A percentile compares a stretch with the other conserved stretches of the same genome.
phyloP scores from a whole-genome alignment of 2,329 filamentous ascomycete genomes.

The Apiospora pterosperma region DNA sequence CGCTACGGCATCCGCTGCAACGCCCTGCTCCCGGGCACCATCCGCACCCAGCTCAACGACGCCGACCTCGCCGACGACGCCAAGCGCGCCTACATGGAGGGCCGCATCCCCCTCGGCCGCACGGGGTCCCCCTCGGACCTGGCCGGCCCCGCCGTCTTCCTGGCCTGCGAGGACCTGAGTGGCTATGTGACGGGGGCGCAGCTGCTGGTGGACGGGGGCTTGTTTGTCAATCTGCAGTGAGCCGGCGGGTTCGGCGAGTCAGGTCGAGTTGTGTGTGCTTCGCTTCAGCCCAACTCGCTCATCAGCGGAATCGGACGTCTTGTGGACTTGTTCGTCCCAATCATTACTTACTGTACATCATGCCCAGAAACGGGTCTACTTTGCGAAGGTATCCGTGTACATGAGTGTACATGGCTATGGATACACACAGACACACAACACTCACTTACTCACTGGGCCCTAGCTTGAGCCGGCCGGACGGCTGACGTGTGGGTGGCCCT shows the following conservation, averaged over 20 bases:
- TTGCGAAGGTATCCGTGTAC: no score
- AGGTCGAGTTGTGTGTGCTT: no score
- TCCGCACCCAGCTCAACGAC: conserved; percentile 81
- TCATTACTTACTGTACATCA: background rate
- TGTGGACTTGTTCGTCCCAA: background rate
- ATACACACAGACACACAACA: no score
- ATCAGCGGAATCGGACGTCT: no score
- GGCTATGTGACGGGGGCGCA: conserved; percentile 81
- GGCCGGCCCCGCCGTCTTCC: conserved; percentile 79
- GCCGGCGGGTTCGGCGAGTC: background rate
- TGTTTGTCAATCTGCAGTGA: conserved; percentile 85
- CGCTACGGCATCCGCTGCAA: conserved; percentile 77
- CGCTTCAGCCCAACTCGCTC: no score
- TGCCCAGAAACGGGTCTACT: no score
- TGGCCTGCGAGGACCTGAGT: conserved; percentile 75
- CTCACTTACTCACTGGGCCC: background rate
- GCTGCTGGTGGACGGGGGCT: conserved; percentile 79
- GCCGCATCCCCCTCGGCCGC: conserved; percentile 73
- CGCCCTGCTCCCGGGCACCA: conserved; percentile 77
- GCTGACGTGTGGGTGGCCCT: background rate
- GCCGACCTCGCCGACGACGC: conserved; percentile 69
- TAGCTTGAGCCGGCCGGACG: background rate
- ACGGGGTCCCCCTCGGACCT: conserved; percentile 72
- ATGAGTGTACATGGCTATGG: background rate
- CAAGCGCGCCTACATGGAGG: conserved; percentile 78